These are phyloP conservation scores for Plasmodium vinckei DNA, from an alignment of 169 alveolate genomes.

Conservation along the genomic window DNA sequence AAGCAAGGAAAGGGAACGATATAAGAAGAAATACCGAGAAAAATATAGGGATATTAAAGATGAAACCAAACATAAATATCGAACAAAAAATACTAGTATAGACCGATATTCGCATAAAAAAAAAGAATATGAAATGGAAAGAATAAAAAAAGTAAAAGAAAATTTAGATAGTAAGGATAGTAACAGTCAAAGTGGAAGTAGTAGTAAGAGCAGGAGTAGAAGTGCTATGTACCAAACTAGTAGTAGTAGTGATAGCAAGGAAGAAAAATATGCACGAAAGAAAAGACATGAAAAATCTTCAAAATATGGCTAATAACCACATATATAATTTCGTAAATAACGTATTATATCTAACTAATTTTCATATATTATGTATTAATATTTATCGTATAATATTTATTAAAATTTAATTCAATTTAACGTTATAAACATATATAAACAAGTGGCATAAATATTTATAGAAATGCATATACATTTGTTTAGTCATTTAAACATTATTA, in stretches of 20 bases:
- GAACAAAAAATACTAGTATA: neutral
- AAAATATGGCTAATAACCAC: too few species aligned
- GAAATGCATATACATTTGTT: too few species aligned
- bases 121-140: conserved; percentile 13
- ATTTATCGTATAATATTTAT: too few species aligned
- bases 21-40: neutral
- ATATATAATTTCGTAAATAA: too few species aligned
- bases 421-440: too few species aligned
- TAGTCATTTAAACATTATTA: too few species aligned
- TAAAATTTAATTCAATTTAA: too few species aligned
- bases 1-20: neutral
- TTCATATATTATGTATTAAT: too few species aligned
- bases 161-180: conserved; percentile 9
- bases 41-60: neutral
- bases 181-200: neutral
- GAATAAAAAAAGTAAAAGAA: conserved; percentile 4
- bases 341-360: too few species aligned
- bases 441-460: too few species aligned
- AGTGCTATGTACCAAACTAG: neutral
- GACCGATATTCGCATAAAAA: conserved; percentile 16
- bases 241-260: neutral
- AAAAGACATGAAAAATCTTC: neutral
- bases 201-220: conserved; percentile 10
- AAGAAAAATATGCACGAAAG: neutral
- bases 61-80: neutral